phyloP scores from a whole-genome alignment of 768 basidiomycete species.

The Austroboletus festivus region DNA sequence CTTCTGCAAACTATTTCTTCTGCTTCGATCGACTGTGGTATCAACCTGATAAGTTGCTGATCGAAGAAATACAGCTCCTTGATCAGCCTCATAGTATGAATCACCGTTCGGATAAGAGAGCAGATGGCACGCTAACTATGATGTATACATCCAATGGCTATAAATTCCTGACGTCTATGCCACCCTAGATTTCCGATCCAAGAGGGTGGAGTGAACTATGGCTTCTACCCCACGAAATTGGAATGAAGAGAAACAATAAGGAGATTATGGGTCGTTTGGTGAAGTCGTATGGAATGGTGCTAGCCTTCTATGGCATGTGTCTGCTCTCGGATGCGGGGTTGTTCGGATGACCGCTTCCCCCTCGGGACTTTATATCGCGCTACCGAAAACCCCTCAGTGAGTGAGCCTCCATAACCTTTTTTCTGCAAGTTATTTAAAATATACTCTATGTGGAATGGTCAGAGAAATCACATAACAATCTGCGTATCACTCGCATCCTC shows the following conservation, averaged over 20 bases:
- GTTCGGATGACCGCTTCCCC: conserved; percentile 48
- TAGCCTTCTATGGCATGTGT: conserved; percentile 78
- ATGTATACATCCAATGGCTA: too few relatives aligned
- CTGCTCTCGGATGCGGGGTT: conserved; percentile 59
- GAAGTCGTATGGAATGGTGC: conserved; percentile 67
- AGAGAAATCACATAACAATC: conserved; percentile 73
- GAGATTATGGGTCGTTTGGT: conserved; percentile 48
- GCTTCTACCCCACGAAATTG: conserved; percentile 62
- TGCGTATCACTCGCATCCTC: conserved; percentile 73
- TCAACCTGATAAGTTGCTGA: conserved; percentile 55
- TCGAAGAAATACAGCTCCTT: conserved; percentile 62
- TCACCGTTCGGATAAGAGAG: neutral
- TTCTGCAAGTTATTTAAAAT: neutral
- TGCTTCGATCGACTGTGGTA: conserved; percentile 57
- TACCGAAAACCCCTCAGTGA: conserved; percentile 67
- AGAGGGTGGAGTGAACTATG: conserved; percentile 70
- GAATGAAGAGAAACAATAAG: conserved; percentile 50
- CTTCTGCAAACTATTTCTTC: conserved; percentile 53
- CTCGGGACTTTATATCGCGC: conserved; percentile 48
- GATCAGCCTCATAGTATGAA: conserved; percentile 35
- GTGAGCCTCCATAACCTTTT: conserved; percentile 24
- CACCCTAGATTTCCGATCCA: conserved; percentile 62
- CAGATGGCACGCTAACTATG: conserved; percentile 67
- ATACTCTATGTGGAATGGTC: neutral
- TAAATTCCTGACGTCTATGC: conserved; percentile 1